Conservation (phyloP, 2,329 filamentous ascomycete genomes). For the Pleoardoris graminearum region DNA sequence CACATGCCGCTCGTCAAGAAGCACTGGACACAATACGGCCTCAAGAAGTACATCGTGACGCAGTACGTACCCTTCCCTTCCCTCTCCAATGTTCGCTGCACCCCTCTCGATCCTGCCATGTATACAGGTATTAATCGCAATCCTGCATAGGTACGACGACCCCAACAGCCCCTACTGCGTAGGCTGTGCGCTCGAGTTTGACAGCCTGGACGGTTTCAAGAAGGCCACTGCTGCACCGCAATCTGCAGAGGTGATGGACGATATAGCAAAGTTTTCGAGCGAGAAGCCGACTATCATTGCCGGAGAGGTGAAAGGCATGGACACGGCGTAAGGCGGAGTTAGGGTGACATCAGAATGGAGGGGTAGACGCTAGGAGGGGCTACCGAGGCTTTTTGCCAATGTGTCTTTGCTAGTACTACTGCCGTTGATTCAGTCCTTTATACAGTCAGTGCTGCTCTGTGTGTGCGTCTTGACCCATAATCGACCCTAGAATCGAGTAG, state of each 20-base stretch:
- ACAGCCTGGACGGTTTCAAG: constrained; percentile 26
- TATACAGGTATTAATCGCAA: neutral
- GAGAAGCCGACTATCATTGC: neutral
- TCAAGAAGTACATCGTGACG: constrained; percentile 35
- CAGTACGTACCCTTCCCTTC: constrained; percentile 12
- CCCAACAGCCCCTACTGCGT: constrained; percentile 26
- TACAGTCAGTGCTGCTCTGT: no score
- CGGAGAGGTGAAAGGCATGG: neutral
- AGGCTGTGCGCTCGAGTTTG: constrained; percentile 25
- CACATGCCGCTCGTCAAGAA: constrained; percentile 53
- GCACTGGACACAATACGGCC: constrained; percentile 47
- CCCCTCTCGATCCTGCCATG: no score
- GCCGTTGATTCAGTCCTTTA: no score
- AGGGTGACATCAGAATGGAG: no score
- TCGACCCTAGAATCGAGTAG: no score
- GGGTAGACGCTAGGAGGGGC: no score
- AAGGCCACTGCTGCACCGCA: constrained; percentile 22
- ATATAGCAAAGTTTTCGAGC: constrained; percentile 22
- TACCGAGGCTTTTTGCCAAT: no score
- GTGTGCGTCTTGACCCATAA: no score
- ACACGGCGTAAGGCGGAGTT: no score
- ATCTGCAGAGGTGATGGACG: constrained; percentile 42
- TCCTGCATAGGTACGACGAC: constrained; percentile 10
- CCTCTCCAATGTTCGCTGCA: neutral
- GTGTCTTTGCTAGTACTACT: no score